Evolutionary conservation across 148 eudicot species (phyloP).

Genomic region (Polygonum maritimum): DNA sequence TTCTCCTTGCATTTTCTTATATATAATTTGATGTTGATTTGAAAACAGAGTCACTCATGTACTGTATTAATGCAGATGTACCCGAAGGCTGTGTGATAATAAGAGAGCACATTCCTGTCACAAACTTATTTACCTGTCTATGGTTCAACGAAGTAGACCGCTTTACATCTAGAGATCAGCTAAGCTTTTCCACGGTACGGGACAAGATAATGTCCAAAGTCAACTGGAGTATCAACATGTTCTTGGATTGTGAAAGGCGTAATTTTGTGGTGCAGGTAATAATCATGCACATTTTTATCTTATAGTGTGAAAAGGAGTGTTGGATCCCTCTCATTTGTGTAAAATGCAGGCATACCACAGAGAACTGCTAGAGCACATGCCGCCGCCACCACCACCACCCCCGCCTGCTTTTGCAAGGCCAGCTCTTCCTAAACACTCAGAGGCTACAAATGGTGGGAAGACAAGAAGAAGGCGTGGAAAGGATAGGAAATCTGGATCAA

Average conservation of each 20-base stretch:
- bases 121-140: constrained; percentile 79
- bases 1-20: not conserved
- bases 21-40: not conserved
- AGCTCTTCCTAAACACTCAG: constrained; percentile 12
- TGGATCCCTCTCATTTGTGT: not conserved
- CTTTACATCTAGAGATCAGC: constrained; percentile 88
- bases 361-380: constrained; percentile 56
- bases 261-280: constrained; percentile 89
- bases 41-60: constrained; percentile 6
- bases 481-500: constrained; percentile 43
- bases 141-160: constrained; percentile 99
- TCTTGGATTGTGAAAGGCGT: constrained; percentile 90
- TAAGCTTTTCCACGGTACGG: constrained; percentile 86
- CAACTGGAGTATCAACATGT: constrained; percentile 75
- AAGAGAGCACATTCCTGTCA: constrained; percentile 79
- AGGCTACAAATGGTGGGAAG: constrained; percentile 10
- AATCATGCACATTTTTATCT: not conserved
- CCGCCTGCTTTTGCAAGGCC: constrained; percentile 19
- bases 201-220: constrained; percentile 67
- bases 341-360: constrained; percentile 69
- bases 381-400: constrained; percentile 27
- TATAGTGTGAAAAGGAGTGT: not conserved
- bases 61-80: constrained; percentile 52
- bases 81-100: constrained; percentile 93
- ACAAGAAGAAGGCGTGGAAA: constrained; percentile 40